Evolutionary conservation across 352 stramenopile species (phyloP), one percentile per base, ranked within the genome.

Genomic region (Phytophthora sp.): DNA sequence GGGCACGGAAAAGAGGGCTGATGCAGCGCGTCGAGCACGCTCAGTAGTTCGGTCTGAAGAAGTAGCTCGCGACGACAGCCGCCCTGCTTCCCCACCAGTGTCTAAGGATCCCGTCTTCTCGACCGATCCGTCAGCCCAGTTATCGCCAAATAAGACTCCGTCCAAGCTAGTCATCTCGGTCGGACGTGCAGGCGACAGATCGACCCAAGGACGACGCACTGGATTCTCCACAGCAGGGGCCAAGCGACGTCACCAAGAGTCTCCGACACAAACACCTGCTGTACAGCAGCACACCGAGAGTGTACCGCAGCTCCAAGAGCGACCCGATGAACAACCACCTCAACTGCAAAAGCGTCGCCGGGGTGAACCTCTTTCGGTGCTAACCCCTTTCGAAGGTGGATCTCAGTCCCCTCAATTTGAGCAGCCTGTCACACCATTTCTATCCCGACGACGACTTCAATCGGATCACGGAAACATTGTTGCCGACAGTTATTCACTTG

Each of bases 341-440:
- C 31, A 52, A 39, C 7, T 9, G 0, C 52, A 61, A n/a, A 70
- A 74, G 30, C 50, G 60, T 49, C 43, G 57, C 42, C 60, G 54
- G 30, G 31, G 34, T 31, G 50, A 67, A 5, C 49, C 53, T 20
- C 34, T 60, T 4, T 49, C 32, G 4, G 41, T 32, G 12, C 28
- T 34, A 32, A 17, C 21, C 38, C 10, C 12, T 32, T 10, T 23
- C 27, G 50, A 61, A 15, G n/a, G 13, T 54, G 51, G 30, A 18
- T 72, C 64, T 23, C 44, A 56, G 34, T 63, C 45, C 26, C 45
- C 51, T 61, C 61, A 67, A 39, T 68, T 64, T 12, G 54, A 70
- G 32, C 56, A 57, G 24, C 37, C 37, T 32, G 18, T 28, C 13
- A 54, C 32, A 13, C 26, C 37, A 26, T 28, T 37, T 8, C 23